Conservation (phyloP, 306 rosid genomes). For the Vachellia collinsii region DNA sequence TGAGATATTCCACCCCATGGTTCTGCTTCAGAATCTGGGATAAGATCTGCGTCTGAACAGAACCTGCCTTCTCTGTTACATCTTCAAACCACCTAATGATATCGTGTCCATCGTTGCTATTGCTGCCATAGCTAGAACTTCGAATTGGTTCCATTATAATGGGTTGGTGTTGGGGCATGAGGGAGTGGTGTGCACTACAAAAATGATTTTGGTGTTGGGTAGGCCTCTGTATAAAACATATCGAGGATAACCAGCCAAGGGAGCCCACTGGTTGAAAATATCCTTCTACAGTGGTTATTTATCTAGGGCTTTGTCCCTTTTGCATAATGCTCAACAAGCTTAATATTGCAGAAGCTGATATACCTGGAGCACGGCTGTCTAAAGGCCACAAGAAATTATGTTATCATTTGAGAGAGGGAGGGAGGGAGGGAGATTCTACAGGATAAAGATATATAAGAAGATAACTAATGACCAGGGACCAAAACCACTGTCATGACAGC, state of each 20-base stretch:
- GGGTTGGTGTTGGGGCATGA: constrained; percentile 20
- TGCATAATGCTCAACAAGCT: constrained; percentile 35
- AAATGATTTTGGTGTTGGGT: not conserved
- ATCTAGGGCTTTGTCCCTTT: constrained; percentile 17
- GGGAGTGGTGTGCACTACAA: not conserved
- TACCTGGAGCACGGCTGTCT: constrained; percentile 37
- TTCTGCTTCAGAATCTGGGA: constrained; percentile 73
- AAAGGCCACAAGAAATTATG: constrained; percentile 54
- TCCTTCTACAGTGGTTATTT: constrained; percentile 13
- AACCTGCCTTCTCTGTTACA: constrained; percentile 53
- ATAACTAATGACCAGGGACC: constrained; percentile 44
- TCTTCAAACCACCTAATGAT: constrained; percentile 75
- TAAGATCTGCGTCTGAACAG: constrained; percentile 67
- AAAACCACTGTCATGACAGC: constrained; percentile 38
- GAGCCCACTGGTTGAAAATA: constrained; percentile 35
- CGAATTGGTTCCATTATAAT: constrained; percentile 53
- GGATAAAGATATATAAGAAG: not conserved
- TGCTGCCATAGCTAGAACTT: constrained; percentile 11
- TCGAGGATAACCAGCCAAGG: not conserved
- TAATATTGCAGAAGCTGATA: constrained; percentile 27
- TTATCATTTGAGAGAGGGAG: constrained; percentile 34
- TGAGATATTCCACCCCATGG: constrained; percentile 68
- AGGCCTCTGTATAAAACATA: constrained; percentile 5
- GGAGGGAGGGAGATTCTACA: constrained; percentile 27
- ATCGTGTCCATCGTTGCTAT: constrained; percentile 33